phyloP scores from a whole-genome alignment of 2,329 filamentous ascomycete species.

The Penicillium crustosum region DNA sequence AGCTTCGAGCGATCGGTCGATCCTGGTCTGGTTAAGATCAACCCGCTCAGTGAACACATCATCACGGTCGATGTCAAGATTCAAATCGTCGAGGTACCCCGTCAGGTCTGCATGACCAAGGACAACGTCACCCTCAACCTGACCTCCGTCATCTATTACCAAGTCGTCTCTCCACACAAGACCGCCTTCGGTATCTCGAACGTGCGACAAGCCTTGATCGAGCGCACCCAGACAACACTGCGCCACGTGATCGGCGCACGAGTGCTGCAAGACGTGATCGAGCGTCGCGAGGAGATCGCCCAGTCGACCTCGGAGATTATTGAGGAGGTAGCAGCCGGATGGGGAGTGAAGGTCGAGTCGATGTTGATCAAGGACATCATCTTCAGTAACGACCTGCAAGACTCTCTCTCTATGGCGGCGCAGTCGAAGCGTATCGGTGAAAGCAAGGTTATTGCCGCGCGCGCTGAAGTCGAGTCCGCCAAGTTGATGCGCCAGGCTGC shows the following conservation, averaged over 20 bases:
- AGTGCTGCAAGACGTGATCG: constrained; percentile 95
- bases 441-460: constrained; percentile 95
- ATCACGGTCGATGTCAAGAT: constrained; percentile 98
- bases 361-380: constrained; percentile 99
- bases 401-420: constrained; percentile 95
- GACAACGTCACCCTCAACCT: constrained; percentile 95
- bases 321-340: constrained; percentile 87
- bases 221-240: constrained; percentile 96
- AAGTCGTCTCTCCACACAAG: constrained; percentile 92
- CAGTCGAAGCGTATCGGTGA: constrained; percentile 98
- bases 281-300: constrained; percentile 95
- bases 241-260: constrained; percentile 95
- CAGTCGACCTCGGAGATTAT: constrained; percentile 96
- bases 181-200: constrained; percentile 95
- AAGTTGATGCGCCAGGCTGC: constrained; percentile 84
- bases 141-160: constrained; percentile 98
- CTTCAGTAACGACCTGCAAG: constrained; percentile 92
- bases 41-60: constrained; percentile 86
- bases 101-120: constrained; percentile 99
- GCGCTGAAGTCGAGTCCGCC: constrained; percentile 92
- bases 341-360: constrained; percentile 94
- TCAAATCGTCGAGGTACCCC: constrained; percentile 92
- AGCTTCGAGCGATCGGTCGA: constrained; percentile 91
- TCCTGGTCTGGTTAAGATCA: constrained; percentile 94
- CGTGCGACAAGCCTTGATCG: constrained; percentile 90